phyloP scores from a whole-genome alignment of 2,329 filamentous ascomycete species.

The Pseudogymnoascus sp. region DNA sequence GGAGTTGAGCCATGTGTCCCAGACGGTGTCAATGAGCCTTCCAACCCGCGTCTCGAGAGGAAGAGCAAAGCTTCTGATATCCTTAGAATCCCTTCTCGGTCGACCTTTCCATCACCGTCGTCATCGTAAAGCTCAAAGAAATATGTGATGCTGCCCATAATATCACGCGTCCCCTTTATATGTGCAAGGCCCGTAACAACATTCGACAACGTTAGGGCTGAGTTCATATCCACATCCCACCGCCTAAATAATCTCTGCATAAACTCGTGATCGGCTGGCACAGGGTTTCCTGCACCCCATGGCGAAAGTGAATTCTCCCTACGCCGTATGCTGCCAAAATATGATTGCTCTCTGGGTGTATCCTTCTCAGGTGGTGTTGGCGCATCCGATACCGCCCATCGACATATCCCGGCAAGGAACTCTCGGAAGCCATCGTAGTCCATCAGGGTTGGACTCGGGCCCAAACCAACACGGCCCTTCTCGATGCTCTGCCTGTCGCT shows the following conservation, averaged over 20 bases:
- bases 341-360: slow-evolving; percentile 49
- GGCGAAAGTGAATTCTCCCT: slow-evolving; percentile 32
- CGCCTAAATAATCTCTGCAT: slow-evolving; percentile 78
- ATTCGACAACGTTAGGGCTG: slow-evolving; percentile 79
- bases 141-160: slow-evolving; percentile 96
- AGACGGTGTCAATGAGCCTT: slow-evolving; percentile 51
- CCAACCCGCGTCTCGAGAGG: slow-evolving; percentile 79
- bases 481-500: slow-evolving; percentile 53
- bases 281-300: slow-evolving; percentile 52
- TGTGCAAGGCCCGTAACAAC: slow-evolving; percentile 85
- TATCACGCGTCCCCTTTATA: slow-evolving; percentile 89
- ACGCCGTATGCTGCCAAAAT: slow-evolving; percentile 47
- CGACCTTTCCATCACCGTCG: slow-evolving; percentile 81
- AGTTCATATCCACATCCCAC: slow-evolving; percentile 76
- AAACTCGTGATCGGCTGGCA: slow-evolving; percentile 91
- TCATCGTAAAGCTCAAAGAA: slow-evolving; percentile 98
- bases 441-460: slow-evolving; percentile 87
- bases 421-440: slow-evolving; percentile 95
- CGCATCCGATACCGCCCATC: slow-evolving; percentile 88
- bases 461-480: slow-evolving; percentile 79
- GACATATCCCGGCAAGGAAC: slow-evolving; percentile 81
- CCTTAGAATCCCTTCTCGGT: slow-evolving; percentile 86
- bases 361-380: slow-evolving; percentile 52
- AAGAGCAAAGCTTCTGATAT: slow-evolving; percentile 95
- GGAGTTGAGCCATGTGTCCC: slow-evolving; percentile 22